Base-by-base conservation (phyloP, 2,329 filamentous ascomycete species). In the Peltaster fructicola region DNA sequence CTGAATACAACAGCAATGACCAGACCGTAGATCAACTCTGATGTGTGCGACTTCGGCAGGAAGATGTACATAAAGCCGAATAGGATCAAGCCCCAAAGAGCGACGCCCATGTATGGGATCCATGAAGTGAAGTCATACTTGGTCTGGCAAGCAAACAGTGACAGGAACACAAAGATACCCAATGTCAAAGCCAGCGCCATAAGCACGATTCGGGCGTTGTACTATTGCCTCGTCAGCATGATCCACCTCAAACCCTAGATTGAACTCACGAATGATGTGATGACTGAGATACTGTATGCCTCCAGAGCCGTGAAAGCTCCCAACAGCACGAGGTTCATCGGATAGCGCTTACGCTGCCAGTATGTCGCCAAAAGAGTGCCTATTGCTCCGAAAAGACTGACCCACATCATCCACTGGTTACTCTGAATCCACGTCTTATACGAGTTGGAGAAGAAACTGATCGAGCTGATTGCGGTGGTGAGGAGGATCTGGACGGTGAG, bases 81-180 rank as follows among this genome's bases (percentile, higher is more conserved):
- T 19, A 98, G 61, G 34, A 98, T 65, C 30, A 93, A 56, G 5
- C 78, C 74, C 88, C 88, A 95, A 10, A 98, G 65, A 1, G 65
- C 73, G 30, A 84, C 84, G 44, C 90, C 90, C 3, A 95, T 68
- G 50, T 93, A 95, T 10, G 88, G 85, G 61, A 85, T 79, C 85
- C 88, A 98, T 36, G 70, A 75, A 2, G 85, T 95, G 51, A 98
- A 98, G 60, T 98, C 88, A 49, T 98, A 98, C 52, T 90, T 91
- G 36, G 78, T 79, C 61, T 98, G 88, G 67, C 84, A 92, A 24
- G 88, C 88, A 51, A 98, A 95, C 21, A 84, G 53, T 3, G 66
- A 73, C 29, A 74, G 50, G 15, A 61, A 65, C 22, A 73, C 52
- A 42, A 74, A 74, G 40, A 73, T 68, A 25, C 59, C 69, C 7